phyloP scores from a whole-genome alignment of 1,284 basidiomycete species.

The Apiotrichum domesticum region DNA sequence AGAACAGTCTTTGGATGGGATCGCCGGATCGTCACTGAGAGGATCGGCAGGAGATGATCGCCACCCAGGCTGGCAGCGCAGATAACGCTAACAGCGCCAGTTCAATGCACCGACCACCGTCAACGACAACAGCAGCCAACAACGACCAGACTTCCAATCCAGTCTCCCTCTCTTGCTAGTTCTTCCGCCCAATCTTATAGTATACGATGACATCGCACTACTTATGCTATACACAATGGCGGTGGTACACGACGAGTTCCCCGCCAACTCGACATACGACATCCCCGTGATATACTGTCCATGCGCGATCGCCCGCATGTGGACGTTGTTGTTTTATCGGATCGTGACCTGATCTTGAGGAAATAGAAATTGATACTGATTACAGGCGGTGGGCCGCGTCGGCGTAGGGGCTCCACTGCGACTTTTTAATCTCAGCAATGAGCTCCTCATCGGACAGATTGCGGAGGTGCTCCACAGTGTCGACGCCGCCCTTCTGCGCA shows the following conservation, averaged over 20 bases:
- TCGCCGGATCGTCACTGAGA: too few relatives aligned
- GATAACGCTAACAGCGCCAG: too few relatives aligned
- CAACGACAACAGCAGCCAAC: too few relatives aligned
- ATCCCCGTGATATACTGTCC: background rate
- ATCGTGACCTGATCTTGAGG: background rate
- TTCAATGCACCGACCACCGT: too few relatives aligned
- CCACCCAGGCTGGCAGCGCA: too few relatives aligned
- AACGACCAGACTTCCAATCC: too few relatives aligned
- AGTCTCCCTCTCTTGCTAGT: too few relatives aligned
- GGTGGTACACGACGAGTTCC: background rate
- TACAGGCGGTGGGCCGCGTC: constrained; percentile 7
- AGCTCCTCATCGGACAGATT: constrained; percentile 27
- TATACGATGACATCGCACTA: constrained; percentile 5
- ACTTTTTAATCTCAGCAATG: constrained; percentile 22
- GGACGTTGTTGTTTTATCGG: background rate
- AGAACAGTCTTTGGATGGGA: too few relatives aligned
- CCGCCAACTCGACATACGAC: background rate
- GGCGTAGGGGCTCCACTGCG: constrained; percentile 31
- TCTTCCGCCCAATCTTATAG: background rate
- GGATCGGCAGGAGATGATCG: too few relatives aligned
- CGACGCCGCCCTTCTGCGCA: constrained; percentile 61
- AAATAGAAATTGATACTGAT: background rate
- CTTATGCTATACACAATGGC: constrained; percentile 2
- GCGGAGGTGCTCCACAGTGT: constrained; percentile 26
- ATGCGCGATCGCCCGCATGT: constrained; percentile 1